Evolutionary conservation across 2,329 filamentous ascomycete species (phyloP), one percentile per base, ranked within the genome.

Genomic region (Aureobasidium namibiae): DNA sequence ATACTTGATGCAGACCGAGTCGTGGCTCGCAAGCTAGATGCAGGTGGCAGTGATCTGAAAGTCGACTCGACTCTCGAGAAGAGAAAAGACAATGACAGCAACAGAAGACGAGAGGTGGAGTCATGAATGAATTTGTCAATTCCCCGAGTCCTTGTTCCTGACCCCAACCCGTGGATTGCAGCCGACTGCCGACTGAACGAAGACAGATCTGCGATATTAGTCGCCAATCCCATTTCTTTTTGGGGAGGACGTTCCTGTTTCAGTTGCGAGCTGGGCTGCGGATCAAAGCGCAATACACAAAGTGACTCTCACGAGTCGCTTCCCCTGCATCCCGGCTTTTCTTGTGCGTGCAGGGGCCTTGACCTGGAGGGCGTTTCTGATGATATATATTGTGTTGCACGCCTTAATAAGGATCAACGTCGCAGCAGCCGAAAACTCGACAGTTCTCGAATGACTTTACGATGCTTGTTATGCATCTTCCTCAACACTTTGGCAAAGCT

Each of bases 251-350:
- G 48, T 52, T 38, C 48, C 48, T 26, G 48, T 52, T 38, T 39
- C 48, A 38, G 48, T 42, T 24, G 16, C n/a, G 29, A 10, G 10
- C 16, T 41, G 33, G 36, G 13, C 36, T 31, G 38, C 50, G 36
- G 50, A 33, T 42, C 36, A 42, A 11, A 54, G 50, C 50, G 36
- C 38, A 9, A 42, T 42, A 26, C 24, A 31, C 44, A 31, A 24
- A 46, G 44, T 46, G 24, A 54, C 13, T 26, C 38, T 54, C 26
- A n/a, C n/a, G n/a, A n/a, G n/a, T n/a, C n/a, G 50, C 14, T n/a
- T n/a, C 50, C 34, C 50, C 36, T 41, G 50, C 50, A 54, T 54
- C 24, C 36, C 50, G 36, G 38, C 50, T 31, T 42, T 42, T n/a
- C n/a, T 38, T 16, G 38, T 24, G 23, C n/a, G 36, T 23, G 50